These are phyloP conservation scores for Fusarium falciforme DNA, from an alignment of 2,329 filamentous ascomycete genomes.

Conservation along the genomic window DNA sequence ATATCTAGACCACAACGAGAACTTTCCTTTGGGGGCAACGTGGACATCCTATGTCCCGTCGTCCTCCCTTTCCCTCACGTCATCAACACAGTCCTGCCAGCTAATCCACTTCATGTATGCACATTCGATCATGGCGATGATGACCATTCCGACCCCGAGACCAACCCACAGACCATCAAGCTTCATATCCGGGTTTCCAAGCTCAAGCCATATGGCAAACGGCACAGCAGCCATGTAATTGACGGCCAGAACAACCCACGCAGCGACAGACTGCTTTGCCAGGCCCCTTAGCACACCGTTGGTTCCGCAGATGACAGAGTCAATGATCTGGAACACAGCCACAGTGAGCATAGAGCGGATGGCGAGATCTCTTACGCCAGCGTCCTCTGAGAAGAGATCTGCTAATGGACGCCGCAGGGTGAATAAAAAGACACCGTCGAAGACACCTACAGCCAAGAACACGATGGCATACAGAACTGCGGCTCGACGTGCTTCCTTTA, in stretches of 20 bases:
- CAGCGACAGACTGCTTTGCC: constrained; percentile 35
- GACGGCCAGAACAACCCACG: constrained; percentile 32
- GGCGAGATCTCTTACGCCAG: constrained; percentile 22
- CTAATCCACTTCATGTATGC: constrained; percentile 39
- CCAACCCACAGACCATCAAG: constrained; percentile 44
- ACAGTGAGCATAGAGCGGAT: constrained; percentile 28
- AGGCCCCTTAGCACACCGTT: constrained; percentile 35
- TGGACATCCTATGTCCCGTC: constrained; percentile 20
- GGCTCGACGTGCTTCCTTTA: constrained; percentile 30
- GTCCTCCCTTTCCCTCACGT: constrained; percentile 35
- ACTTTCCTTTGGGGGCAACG: neutral
- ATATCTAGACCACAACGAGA: neutral
- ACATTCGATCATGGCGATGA: constrained; percentile 39
- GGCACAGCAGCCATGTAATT: constrained; percentile 37
- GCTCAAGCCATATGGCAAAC: constrained; percentile 34
- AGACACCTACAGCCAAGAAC: constrained; percentile 23
- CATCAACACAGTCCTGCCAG: constrained; percentile 40
- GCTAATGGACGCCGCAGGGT: constrained; percentile 23
- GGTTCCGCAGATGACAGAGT: constrained; percentile 34
- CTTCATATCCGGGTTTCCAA: constrained; percentile 28
- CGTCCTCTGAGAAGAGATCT: constrained; percentile 33
- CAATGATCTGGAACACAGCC: constrained; percentile 32
- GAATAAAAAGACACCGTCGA: constrained; percentile 29
- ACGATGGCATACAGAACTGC: constrained; percentile 27
- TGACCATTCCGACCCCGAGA: constrained; percentile 38